These are phyloP conservation scores for Suillus decipiens DNA, from an alignment of 768 basidiomycete species.

Conservation along the genomic window DNA sequence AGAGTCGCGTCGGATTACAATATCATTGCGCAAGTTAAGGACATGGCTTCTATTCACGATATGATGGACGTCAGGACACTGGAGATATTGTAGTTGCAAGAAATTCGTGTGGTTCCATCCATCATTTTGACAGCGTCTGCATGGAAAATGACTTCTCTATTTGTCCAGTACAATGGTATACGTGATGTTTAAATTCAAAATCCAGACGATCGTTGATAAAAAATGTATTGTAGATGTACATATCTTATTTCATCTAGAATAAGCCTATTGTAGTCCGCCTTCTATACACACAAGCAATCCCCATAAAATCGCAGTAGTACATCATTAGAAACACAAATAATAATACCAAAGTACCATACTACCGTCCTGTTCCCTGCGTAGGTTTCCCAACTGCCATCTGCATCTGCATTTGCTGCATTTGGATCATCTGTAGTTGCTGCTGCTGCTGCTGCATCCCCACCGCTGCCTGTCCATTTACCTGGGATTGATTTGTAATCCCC, in stretches of 20 bases:
- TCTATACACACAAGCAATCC: constrained; percentile 2
- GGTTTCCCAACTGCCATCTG: constrained; percentile 32
- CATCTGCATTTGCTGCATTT: constrained; percentile 17
- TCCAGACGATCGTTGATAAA: not conserved
- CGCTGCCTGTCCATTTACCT: constrained; percentile 24
- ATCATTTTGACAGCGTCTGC: not conserved
- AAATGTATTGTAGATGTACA: not conserved
- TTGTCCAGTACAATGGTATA: not conserved
- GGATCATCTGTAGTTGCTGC: constrained; percentile 21
- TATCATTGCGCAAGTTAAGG: not conserved
- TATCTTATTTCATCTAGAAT: not conserved
- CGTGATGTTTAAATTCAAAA: not conserved
- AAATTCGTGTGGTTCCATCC: not conserved
- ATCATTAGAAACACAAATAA: constrained; percentile 7
- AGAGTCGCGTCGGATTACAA: not conserved
- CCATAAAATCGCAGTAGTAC: constrained; percentile 9
- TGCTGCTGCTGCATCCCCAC: constrained; percentile 33
- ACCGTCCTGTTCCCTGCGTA: constrained; percentile 36
- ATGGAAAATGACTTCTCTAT: not conserved
- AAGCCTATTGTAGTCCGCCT: constrained; percentile 11
- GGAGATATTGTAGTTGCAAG: not conserved
- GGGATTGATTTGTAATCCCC: constrained; percentile 17
- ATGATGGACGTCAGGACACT: not conserved
- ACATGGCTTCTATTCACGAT: not conserved
- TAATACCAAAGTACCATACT: constrained; percentile 17